phyloP scores from a whole-genome alignment of 768 basidiomycete genomes.

The Boletus edulis region DNA sequence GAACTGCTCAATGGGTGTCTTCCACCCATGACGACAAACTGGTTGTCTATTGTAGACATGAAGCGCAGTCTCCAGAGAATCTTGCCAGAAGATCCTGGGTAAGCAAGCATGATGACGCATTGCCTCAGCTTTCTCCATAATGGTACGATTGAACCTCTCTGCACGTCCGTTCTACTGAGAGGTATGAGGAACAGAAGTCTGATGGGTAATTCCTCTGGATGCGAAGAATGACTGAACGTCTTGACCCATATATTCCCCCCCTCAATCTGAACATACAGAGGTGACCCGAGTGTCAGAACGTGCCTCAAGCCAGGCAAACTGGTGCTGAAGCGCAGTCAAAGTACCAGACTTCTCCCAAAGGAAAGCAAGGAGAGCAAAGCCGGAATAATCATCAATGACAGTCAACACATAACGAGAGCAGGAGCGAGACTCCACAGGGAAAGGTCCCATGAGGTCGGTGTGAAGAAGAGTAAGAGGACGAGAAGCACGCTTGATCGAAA shows the following conservation, averaged over 20 bases:
- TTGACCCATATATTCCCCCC: neutral
- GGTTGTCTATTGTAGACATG: neutral
- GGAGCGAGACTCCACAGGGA: neutral
- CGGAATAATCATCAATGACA: neutral
- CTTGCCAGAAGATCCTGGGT: neutral
- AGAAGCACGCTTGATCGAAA: too few relatives aligned
- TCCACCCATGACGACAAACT: neutral
- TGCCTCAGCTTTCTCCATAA: neutral
- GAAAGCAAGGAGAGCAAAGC: neutral
- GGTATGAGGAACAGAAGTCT: neutral
- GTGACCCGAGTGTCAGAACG: neutral
- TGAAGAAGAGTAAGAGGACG: neutral
- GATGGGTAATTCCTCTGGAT: neutral
- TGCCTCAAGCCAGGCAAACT: rapidly evolving
- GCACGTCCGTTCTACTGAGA: neutral
- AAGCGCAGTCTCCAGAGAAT: neutral
- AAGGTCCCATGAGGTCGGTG: neutral
- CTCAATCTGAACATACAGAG: neutral
- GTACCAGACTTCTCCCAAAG: neutral
- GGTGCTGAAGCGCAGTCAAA: neutral
- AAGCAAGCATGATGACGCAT: neutral
- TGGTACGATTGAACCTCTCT: neutral
- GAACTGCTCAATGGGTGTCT: neutral
- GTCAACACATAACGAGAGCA: rapidly evolving
- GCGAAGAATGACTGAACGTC: neutral